Percentiles rank a stretch among this genome's conserved stretches.
Evolutionary conservation across 2,329 filamentous ascomycete species (phyloP).

Genomic region (Claviceps sp.): DNA sequence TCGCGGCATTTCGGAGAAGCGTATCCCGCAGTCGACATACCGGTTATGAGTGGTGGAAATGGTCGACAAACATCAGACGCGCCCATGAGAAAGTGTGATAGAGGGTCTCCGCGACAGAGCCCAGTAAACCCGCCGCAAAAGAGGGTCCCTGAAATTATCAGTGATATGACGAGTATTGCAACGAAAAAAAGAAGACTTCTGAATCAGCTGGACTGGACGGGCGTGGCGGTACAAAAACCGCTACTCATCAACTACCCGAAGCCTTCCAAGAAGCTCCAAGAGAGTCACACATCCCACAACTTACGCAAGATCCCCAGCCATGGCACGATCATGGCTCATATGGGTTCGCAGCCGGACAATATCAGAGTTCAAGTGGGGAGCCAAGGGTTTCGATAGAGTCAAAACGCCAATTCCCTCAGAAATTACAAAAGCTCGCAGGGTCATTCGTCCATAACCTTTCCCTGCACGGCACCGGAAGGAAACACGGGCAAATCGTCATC

Average conservation of each 20-base stretch:
- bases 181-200: constrained; percentile 15
- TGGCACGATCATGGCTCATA: neutral
- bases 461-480: neutral
- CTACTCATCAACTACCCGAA: constrained; percentile 11
- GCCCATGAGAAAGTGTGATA: neutral
- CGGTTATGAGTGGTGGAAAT: constrained; percentile 1
- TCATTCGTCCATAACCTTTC: neutral
- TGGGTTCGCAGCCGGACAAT: neutral
- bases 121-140: neutral
- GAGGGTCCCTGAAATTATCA: neutral
- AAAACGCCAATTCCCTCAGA: constrained; percentile 6
- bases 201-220: constrained; percentile 18
- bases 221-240: constrained; percentile 18
- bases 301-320: neutral
- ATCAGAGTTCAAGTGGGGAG: constrained; percentile 17
- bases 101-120: neutral
- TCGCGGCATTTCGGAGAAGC: neutral
- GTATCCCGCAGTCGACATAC: neutral
- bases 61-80: neutral
- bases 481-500: neutral
- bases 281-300: neutral
- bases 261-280: constrained; percentile 5
- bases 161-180: constrained; percentile 7
- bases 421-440: constrained; percentile 1
- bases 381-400: constrained; percentile 17